A percentile compares a stretch with the other conserved stretches of the same genome.
Evolutionary conservation across 2,329 filamentous ascomycete genomes (phyloP).

Genomic region (Monilinia vaccinii-corymbosi): DNA sequence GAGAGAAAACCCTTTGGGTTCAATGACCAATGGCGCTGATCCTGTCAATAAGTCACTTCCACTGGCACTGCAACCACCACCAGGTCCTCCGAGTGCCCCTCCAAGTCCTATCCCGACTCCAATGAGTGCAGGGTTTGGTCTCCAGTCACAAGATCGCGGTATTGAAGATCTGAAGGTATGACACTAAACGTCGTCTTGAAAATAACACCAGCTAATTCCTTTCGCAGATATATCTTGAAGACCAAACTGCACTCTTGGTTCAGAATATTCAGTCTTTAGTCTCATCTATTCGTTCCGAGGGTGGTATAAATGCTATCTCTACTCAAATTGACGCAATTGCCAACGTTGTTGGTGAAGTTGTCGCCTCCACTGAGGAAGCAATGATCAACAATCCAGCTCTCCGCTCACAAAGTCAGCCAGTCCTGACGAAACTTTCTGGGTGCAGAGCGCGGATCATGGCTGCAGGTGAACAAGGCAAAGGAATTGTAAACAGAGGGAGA

Average conservation of each 20-base stretch:
- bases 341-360: constrained; percentile 60
- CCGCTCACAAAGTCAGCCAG: constrained; percentile 39
- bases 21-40: constrained; percentile 1
- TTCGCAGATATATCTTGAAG: constrained; percentile 63
- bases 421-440: constrained; percentile 48
- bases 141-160: constrained; percentile 36
- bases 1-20: neutral
- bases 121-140: constrained; percentile 34
- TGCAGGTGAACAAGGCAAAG: constrained; percentile 51
- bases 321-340: constrained; percentile 64
- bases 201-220: constrained; percentile 17
- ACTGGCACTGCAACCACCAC: neutral
- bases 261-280: constrained; percentile 78
- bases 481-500: constrained; percentile 45
- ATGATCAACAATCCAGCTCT: constrained; percentile 45
- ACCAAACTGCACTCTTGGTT: constrained; percentile 70
- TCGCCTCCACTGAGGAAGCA: constrained; percentile 52
- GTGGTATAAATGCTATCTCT: constrained; percentile 53
- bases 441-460: constrained; percentile 59
- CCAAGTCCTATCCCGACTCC: constrained; percentile 17
- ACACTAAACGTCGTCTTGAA: neutral
- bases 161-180: constrained; percentile 53
- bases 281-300: constrained; percentile 57
- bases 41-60: constrained; percentile 23
- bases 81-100: constrained; percentile 5